Evolutionary conservation across 2,329 filamentous ascomycete genomes (phyloP), one percentile per base, ranked within the genome.

Genomic region (Penicillium sp.): DNA sequence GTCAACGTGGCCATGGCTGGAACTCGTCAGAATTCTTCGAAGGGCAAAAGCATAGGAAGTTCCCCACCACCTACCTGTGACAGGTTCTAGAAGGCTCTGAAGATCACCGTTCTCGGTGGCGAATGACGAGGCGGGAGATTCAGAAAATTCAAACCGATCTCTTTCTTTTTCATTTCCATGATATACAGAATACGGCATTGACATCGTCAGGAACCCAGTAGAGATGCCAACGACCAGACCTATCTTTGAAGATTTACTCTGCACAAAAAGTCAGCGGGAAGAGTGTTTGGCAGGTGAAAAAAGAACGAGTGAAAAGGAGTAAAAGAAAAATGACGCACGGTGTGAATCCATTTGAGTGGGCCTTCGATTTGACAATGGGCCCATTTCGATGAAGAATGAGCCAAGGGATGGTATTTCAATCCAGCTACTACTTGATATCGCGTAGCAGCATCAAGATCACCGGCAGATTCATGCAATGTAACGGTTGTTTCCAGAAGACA

Each of bases 321-420:
- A 37, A 27, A 39, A 24, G 9, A 15, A n/a, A 12, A 39, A 39
- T 5, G 2, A 41, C 67, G 24, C 67, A 74, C 71, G 24, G 54
- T 54, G 32, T 58, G 52, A 24, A 69, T 33, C 69, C 70, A 74
- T 24, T 58, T 37, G 4, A 73, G 42, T 10, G 68, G 69, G 1
- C 70, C 70, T 9, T 58, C 64, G n/a, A 68, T 59, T 10, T 63
- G 55, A 30, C 59, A 56, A 7, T 45, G 26, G 1, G 53, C 41
- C 48, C 61, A 45, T 13, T 46, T 30, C 12, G 51, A 24, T 17
- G 47, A 32, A 26, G 39, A 42, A 2, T 46, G 12, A n/a, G 29
- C 7, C 30, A 50, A n/a, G 5, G 44, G 23, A 51, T 58, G 58
- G 15, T 64, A 57, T 30, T 40, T 42, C 4, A 62, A 40, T 2